These are phyloP conservation scores for Podila verticillata DNA, from an alignment of 192 early-diverging fungal species.

Conservation along the genomic window DNA sequence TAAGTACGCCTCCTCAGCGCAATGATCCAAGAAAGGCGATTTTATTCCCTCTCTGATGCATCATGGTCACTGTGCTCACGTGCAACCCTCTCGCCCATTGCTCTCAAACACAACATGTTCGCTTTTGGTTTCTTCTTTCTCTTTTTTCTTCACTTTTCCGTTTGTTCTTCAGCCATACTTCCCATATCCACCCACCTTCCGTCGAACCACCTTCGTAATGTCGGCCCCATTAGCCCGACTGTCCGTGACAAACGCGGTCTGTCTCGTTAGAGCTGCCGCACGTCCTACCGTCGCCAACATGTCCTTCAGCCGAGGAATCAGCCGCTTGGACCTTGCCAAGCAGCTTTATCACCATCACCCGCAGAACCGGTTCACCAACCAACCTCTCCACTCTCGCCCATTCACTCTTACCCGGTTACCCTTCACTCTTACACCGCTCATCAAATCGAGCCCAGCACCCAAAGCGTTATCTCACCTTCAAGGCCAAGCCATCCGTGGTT, in stretches of 20 bases:
- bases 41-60: constrained; percentile 2
- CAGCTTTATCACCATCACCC: too few species aligned
- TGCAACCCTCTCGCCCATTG: too few species aligned
- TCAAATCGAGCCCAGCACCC: background rate
- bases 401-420: background rate
- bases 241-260: constrained; percentile 24
- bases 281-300: constrained; percentile 12
- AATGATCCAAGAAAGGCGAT: constrained; percentile 1
- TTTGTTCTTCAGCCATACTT: background rate
- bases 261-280: constrained; percentile 10
- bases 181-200: background rate
- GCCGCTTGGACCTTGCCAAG: background rate
- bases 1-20: too few species aligned
- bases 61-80: background rate
- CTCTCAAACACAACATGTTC: too few species aligned
- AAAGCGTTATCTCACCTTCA: background rate
- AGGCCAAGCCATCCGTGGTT: constrained; percentile 21
- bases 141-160: background rate
- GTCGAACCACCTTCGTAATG: background rate
- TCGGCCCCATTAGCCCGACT: constrained; percentile 13
- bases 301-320: background rate
- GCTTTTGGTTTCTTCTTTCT: constrained; percentile 16
- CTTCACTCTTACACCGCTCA: background rate
- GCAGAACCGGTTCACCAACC: too few species aligned
- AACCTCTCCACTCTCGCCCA: too few species aligned